Evolutionary conservation across 2,329 filamentous ascomycete genomes (phyloP).

Genomic region (Alternaria hordeiaustralica): DNA sequence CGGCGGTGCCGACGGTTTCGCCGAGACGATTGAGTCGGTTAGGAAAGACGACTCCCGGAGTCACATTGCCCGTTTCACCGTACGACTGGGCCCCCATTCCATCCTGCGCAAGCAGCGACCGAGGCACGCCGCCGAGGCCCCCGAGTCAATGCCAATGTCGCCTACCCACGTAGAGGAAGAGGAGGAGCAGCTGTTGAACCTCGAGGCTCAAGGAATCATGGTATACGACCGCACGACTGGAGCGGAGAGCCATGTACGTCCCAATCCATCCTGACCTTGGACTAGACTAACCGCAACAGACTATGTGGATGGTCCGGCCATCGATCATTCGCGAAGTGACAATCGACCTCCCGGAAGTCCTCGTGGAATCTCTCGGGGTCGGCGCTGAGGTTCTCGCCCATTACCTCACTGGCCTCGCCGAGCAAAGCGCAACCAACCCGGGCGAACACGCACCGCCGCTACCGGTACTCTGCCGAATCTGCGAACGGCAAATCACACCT

Average conservation of each 20-base stretch:
- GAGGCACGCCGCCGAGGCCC: constrained; percentile 33
- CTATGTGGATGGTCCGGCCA: constrained; percentile 99
- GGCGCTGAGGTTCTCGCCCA: constrained; percentile 94
- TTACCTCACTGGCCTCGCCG: constrained; percentile 88
- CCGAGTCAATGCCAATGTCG: constrained; percentile 40
- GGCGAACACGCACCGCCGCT: constrained; percentile 78
- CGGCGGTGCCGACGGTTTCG: constrained; percentile 80
- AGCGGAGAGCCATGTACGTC: constrained; percentile 85
- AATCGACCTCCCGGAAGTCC: constrained; percentile 86
- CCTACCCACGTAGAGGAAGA: constrained; percentile 32
- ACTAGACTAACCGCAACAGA: constrained; percentile 63
- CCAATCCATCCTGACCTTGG: background rate
- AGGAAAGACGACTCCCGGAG: constrained; percentile 87
- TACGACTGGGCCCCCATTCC: constrained; percentile 46
- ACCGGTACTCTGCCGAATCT: constrained; percentile 92
- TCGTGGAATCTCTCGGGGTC: constrained; percentile 92
- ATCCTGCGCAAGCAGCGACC: constrained; percentile 42
- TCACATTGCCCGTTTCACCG: constrained; percentile 66
- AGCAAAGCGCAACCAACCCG: constrained; percentile 77
- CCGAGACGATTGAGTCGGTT: constrained; percentile 85
- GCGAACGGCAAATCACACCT: constrained; percentile 93
- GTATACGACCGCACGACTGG: constrained; percentile 90
- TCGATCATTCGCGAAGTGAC: constrained; percentile 91
- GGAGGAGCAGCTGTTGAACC: constrained; percentile 68
- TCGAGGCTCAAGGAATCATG: constrained; percentile 98